Evolutionary conservation across 371 early-diverging fungal genomes (phyloP), one percentile per base, ranked within the genome.

Genomic region (Parasitella parasitica): DNA sequence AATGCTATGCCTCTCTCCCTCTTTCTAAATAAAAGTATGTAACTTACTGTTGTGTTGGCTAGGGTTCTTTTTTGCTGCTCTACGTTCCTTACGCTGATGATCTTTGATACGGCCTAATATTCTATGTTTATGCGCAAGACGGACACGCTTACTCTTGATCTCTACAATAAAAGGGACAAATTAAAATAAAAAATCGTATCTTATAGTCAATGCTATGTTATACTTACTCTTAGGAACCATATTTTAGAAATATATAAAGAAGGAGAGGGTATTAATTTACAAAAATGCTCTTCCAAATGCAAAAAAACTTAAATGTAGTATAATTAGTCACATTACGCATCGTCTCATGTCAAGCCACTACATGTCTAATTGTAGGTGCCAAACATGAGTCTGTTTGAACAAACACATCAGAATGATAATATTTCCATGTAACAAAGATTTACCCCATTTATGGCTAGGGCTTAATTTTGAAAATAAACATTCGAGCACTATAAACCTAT

Each of bases 21-120:
- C 43, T n/a, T n/a, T n/a, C n/a, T n/a, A 43, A 20, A 20, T 43
- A 12, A 43, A 2, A 9, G 0, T 1, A 43, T 9, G 9, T 6
- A 18, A 59, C 79, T 68, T 80, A 82, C 82, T 82, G 48, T 76
- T 69, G 18, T 69, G 64, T n/a, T 59, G 57, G 11, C 70, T 63
- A 8, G 92, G 91, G 63, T 87, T 88, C 60, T 80, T 83, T 71
- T 81, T 91, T 35, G 89, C 84, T 32, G 82, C 88, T 73, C 84
- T 89, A 43, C 86, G 76, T 61, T 77, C 77, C 68, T 95, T 94
- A 57, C 92, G 74, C 60, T 89, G 83, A 72, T 89, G 88, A 61
- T 95, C 93, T 49, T 75, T 75, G 43, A 91, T 89, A 71, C 84
- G 85, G 64, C 84, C 85, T 61, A 82, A 72, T 66, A 91, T 93